These are phyloP conservation scores for Exophiala sp. DNA, from an alignment of 2,329 filamentous ascomycete species.

Conservation along the genomic window DNA sequence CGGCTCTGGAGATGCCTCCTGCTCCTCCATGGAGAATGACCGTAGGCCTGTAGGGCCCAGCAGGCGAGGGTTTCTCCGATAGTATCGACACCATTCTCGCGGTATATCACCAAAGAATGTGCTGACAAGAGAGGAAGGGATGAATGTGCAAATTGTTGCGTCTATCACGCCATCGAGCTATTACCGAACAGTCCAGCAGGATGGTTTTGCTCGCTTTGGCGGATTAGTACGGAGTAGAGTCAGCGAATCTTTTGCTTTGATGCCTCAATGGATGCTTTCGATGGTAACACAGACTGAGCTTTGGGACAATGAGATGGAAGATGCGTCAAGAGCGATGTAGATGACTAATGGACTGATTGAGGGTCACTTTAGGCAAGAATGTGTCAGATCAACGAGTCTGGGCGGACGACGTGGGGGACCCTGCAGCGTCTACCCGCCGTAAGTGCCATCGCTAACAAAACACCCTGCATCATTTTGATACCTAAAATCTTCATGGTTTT, in stretches of 20 bases:
- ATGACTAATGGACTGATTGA: neutral
- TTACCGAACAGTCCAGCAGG: neutral
- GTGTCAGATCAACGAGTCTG: slow-evolving; percentile 16
- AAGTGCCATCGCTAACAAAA: neutral
- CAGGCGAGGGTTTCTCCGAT: slow-evolving; percentile 5
- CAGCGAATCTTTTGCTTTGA: neutral
- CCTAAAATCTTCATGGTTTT: neutral
- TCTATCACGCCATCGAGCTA: slow-evolving; percentile 15
- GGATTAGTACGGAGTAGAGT: neutral
- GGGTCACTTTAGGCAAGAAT: neutral
- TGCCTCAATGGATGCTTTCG: neutral
- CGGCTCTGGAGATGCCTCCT: slow-evolving; percentile 62
- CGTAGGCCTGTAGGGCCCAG: slow-evolving; percentile 47
- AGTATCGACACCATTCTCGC: neutral
- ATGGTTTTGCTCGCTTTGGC: neutral
- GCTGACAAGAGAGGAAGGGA: neutral
- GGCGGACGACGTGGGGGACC: neutral
- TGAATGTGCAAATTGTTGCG: slow-evolving; percentile 1
- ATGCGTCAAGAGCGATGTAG: neutral
- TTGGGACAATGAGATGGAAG: neutral
- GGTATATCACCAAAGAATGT: neutral
- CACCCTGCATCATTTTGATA: neutral
- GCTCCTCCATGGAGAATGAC: slow-evolving; percentile 72
- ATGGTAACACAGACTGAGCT: neutral
- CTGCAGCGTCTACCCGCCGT: neutral